These are phyloP conservation scores for Fusarium proliferatum DNA, from an alignment of 2,329 filamentous ascomycete species.

Conservation along the genomic window DNA sequence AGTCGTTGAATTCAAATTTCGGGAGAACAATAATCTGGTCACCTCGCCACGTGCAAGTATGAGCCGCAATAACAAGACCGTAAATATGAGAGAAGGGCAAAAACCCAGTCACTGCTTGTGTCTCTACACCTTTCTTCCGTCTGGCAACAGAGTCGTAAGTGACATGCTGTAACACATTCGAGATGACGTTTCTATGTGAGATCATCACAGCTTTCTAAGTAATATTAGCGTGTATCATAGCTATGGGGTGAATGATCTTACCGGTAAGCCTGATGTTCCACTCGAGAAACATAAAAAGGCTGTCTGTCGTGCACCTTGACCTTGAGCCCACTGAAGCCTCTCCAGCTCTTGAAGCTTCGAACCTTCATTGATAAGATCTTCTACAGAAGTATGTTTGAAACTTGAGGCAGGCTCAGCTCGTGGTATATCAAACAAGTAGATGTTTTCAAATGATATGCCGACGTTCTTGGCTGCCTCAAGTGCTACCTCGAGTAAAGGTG, in stretches of 20 bases:
- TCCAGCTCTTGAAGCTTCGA: conserved; percentile 61
- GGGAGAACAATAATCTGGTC: conserved; percentile 79
- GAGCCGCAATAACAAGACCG: conserved; percentile 76
- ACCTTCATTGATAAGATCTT: conserved; percentile 73
- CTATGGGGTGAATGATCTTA: conserved; percentile 45
- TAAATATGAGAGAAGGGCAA: conserved; percentile 88
- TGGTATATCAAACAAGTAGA: conserved; percentile 77
- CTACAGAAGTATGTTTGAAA: conserved; percentile 67
- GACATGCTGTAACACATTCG: conserved; percentile 74
- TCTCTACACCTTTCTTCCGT: conserved; percentile 52
- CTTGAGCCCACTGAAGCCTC: conserved; percentile 67
- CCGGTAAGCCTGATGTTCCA: conserved; percentile 81
- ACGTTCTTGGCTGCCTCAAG: conserved; percentile 71
- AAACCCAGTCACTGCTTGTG: conserved; percentile 68
- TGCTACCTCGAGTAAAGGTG: conserved; percentile 71
- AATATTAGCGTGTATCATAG: not conserved
- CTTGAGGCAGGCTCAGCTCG: conserved; percentile 47
- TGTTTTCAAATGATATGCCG: conserved; percentile 69
- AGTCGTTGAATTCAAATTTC: conserved; percentile 78
- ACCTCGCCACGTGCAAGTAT: conserved; percentile 74
- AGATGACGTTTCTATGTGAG: conserved; percentile 81
- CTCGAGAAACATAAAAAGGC: conserved; percentile 85
- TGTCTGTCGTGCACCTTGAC: conserved; percentile 73
- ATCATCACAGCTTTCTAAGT: conserved; percentile 84
- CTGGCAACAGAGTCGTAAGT: conserved; percentile 53